Percentiles rank a stretch among this genome's conserved stretches.
phyloP scores from a whole-genome alignment of 2,329 filamentous ascomycete species.

The Talaromyces marneffei region DNA sequence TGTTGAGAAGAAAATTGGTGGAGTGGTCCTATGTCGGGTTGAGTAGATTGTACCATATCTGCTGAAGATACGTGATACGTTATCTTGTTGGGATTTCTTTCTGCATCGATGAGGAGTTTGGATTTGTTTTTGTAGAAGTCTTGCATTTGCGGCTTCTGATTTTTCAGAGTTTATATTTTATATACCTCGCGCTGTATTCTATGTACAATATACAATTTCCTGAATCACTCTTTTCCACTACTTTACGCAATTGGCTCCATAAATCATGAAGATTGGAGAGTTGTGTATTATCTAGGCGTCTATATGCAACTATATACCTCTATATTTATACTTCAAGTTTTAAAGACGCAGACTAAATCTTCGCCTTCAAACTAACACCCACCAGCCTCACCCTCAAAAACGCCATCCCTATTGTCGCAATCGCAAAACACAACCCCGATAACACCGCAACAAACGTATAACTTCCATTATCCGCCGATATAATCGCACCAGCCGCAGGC shows the following conservation, averaged over 20 bases:
- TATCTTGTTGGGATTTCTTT: background rate
- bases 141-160: background rate
- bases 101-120: conserved; percentile 8
- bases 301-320: background rate
- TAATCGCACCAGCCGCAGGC: conserved; percentile 24
- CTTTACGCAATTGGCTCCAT: background rate
- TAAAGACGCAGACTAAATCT: background rate
- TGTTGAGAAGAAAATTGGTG: conserved; percentile 72
- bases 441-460: conserved; percentile 7
- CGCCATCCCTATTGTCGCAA: conserved; percentile 3
- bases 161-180: background rate
- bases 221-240: background rate
- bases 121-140: background rate
- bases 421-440: conserved; percentile 3
- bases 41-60: background rate
- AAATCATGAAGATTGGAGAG: background rate
- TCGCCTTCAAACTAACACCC: background rate
- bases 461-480: conserved; percentile 1
- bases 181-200: conserved; percentile 2
- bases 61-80: background rate
- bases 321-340: background rate
- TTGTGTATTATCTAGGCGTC: background rate
- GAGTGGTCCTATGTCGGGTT: conserved; percentile 68
- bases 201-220: background rate
- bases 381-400: background rate